Base-by-base conservation (phyloP, 768 basidiomycete species). In the Russula abietina region DNA sequence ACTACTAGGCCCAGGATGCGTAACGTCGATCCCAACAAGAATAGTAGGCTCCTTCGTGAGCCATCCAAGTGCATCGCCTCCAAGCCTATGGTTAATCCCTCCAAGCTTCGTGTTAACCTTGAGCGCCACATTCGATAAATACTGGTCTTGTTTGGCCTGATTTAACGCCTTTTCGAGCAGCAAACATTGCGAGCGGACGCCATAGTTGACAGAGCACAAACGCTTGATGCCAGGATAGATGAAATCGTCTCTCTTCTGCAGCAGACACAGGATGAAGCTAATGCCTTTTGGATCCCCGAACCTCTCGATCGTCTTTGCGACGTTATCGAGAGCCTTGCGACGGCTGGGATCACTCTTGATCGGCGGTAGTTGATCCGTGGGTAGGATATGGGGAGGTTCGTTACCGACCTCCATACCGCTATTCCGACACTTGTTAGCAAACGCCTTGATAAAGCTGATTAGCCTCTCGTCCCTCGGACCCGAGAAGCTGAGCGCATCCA, bases 61-160 rank as follows among this genome's bases (percentile, higher is more conserved):
- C 89, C 89, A 92, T 41, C 64, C 68, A 79, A 86, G 82, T 1
- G 82, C 80, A 1, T 62, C 68, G 0, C 76, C 70, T 38, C 86
- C 85, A 11, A 91, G 74, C 55, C 79, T 64, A 72, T 93, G 91
- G 67, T 93, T 93, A 24, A 87, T 75, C 0, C 91, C 91, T 5
- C 89, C 89, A 1, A 92, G 82, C 73, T 93, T 93, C 38, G 84
- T 84, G 68, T 93, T 93, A 9, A 90, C 80, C 68, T 93, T 93
- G 59, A 93, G 73, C 0, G 88, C 87, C 39, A 91, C 83, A 65
- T 91, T 93, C 11, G 90, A 88, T 59, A 91, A 81, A 70, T 93
- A 93, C 66, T 91, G 89, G 60, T 88, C 85, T 68, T 89, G 88
- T 65, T 83, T 83, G 56, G 67, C 69, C 1, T 82, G 79, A 7